phyloP scores from a whole-genome alignment of 2,329 filamentous ascomycete species.

The Alternaria ethzedia region DNA sequence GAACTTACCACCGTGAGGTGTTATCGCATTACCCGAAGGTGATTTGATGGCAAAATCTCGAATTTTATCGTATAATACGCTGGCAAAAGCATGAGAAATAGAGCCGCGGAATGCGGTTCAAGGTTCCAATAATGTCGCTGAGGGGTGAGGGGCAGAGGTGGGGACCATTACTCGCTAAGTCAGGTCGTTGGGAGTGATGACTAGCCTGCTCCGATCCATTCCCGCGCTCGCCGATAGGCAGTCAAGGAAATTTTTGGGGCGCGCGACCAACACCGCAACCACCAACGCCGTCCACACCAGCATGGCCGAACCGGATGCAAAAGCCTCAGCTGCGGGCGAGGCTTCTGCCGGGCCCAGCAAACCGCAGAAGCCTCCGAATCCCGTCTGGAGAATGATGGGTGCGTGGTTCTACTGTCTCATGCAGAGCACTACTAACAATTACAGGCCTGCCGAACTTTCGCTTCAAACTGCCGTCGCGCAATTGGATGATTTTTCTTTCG shows the following conservation, averaged over 20 bases:
- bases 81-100: neutral
- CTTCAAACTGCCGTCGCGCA: conserved; percentile 86
- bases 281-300: conserved; percentile 21
- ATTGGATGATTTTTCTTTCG: conserved; percentile 95
- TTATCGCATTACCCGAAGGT: neutral
- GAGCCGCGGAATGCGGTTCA: neutral
- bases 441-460: conserved; percentile 82
- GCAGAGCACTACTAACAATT: conserved; percentile 14
- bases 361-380: conserved; percentile 44
- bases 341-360: conserved; percentile 31
- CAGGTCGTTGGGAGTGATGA: conserved; percentile 1
- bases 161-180: neutral
- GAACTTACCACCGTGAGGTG: neutral
- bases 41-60: neutral
- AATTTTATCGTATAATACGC: neutral
- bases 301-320: conserved; percentile 43
- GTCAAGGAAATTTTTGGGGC: conserved; percentile 32
- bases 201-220: conserved; percentile 20
- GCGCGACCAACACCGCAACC: conserved; percentile 17
- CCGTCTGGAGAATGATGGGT: conserved; percentile 51
- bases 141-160: conserved; percentile 1
- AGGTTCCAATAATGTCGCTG: neutral
- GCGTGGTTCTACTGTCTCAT: conserved; percentile 7
- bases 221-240: conserved; percentile 23
- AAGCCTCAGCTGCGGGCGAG: conserved; percentile 31